phyloP scores from a whole-genome alignment of 805 yeast genomes.

The Yamadazyma philogaea region DNA sequence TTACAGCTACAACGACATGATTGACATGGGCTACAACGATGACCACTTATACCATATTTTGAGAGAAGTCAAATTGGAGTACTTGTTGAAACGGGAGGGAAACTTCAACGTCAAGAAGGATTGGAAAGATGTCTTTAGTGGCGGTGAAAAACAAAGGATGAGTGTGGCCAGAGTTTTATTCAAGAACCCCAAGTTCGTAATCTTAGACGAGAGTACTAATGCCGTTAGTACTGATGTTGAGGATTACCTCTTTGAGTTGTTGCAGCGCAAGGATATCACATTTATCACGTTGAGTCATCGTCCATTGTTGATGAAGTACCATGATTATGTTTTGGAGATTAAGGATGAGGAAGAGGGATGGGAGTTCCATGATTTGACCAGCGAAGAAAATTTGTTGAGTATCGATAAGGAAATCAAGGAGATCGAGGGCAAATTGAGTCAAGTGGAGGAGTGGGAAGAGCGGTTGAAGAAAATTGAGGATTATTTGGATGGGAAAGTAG shows the following conservation, averaged over 20 bases:
- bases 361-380: conserved; percentile 60
- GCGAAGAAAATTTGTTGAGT: conserved; percentile 61
- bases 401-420: conserved; percentile 74
- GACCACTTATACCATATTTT: conserved; percentile 63
- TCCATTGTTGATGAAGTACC: conserved; percentile 80
- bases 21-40: conserved; percentile 68
- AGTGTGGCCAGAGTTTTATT: conserved; percentile 83
- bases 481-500: conserved; percentile 42
- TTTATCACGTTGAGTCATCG: conserved; percentile 81
- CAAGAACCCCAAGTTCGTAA: conserved; percentile 75
- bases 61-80: conserved; percentile 75
- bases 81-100: conserved; percentile 66
- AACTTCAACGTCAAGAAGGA: conserved; percentile 55
- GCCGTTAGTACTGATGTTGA: conserved; percentile 90
- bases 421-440: conserved; percentile 56
- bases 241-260: conserved; percentile 74
- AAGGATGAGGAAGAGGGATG: conserved; percentile 51
- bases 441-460: conserved; percentile 55
- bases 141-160: conserved; percentile 93
- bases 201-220: conserved; percentile 90
- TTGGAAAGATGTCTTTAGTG: conserved; percentile 91
- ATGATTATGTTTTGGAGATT: conserved; percentile 70
- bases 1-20: conserved; percentile 70
- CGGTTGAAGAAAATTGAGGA: conserved; percentile 58
- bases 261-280: conserved; percentile 68